Evolutionary conservation across 306 rosid species (phyloP), one percentile per base, ranked within the genome.

Genomic region (Prunus fruticosa): DNA sequence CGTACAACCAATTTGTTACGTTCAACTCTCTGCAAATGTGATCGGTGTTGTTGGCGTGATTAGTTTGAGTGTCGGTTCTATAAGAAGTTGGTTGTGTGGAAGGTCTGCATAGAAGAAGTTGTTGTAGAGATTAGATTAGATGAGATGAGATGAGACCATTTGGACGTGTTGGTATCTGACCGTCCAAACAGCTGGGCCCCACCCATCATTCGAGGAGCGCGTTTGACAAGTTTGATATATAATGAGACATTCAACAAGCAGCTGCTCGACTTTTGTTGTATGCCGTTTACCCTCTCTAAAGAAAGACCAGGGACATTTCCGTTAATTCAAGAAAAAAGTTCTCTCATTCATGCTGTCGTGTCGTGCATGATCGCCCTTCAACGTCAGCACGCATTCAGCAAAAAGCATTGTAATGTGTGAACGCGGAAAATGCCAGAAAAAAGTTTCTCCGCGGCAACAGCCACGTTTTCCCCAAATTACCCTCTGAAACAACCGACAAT

Each of bases 381-480:
- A 34, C 53, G 57, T 34, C 41, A 57, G 47, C 11, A 45, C 4
- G 8, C 10, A 3, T 50, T 50, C 54, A 0, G 19, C 54, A n/a
- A 3, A 14, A 38, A 56, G 14, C 10, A 2, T 10, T 9, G 61
- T 56, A 9, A 56, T 20, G 47, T 49, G 79, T 80, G 9, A 38
- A 1, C 43, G 43, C 43, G 7, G 5, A 23, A 38, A 4, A 10
- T 3, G 5, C 18, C 70, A 52, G 0, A 1, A 1, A 4, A 16
- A 30, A 28, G 2, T 63, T 15, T 8, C 1, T 7, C 41, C 43
- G 8, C 38, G 38, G 9, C 65, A 60, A 60, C 3, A 0, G 65
- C 65, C 69, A 34, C 7, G 10, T 25, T 20, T 66, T 82, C 6
- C 76, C 82, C 25, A 74, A 28, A 7, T 3, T 76, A 34, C 85